These are phyloP conservation scores for Penicillium sclerotiorum DNA, from an alignment of 2,329 filamentous ascomycete genomes.

Conservation along the genomic window DNA sequence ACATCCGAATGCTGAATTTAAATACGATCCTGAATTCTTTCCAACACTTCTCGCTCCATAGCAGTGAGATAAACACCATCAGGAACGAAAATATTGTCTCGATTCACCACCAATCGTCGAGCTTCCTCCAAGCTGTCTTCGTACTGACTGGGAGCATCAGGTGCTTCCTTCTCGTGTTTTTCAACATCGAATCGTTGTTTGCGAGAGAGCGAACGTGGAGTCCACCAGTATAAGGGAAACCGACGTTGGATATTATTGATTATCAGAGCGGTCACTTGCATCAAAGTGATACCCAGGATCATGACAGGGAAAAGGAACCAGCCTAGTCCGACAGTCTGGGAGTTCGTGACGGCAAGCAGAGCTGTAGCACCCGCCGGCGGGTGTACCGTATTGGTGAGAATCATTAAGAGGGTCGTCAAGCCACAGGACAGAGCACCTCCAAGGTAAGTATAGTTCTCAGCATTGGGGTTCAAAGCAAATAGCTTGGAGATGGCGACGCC, in stretches of 20 bases:
- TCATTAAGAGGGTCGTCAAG: constrained; percentile 65
- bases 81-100: constrained; percentile 34
- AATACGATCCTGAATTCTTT: constrained; percentile 38
- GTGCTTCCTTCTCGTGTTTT: constrained; percentile 19
- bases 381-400: constrained; percentile 70
- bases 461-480: constrained; percentile 56
- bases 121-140: constrained; percentile 25
- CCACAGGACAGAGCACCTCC: constrained; percentile 68
- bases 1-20: constrained; percentile 12
- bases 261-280: constrained; percentile 64
- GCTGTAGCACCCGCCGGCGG: constrained; percentile 76
- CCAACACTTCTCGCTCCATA: constrained; percentile 36
- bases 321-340: constrained; percentile 55
- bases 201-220: constrained; percentile 32
- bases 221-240: constrained; percentile 72
- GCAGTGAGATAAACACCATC: constrained; percentile 37
- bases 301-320: constrained; percentile 70
- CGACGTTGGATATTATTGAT: constrained; percentile 70
- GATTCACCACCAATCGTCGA: constrained; percentile 33
- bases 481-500: constrained; percentile 67
- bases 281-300: constrained; percentile 61
- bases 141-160: constrained; percentile 21
- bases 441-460: constrained; percentile 62
- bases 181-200: constrained; percentile 21
- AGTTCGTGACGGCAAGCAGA: constrained; percentile 63